These are phyloP conservation scores for Linnemannia schmuckeri DNA, from an alignment of 192 early-diverging fungal genomes.

Conservation along the genomic window DNA sequence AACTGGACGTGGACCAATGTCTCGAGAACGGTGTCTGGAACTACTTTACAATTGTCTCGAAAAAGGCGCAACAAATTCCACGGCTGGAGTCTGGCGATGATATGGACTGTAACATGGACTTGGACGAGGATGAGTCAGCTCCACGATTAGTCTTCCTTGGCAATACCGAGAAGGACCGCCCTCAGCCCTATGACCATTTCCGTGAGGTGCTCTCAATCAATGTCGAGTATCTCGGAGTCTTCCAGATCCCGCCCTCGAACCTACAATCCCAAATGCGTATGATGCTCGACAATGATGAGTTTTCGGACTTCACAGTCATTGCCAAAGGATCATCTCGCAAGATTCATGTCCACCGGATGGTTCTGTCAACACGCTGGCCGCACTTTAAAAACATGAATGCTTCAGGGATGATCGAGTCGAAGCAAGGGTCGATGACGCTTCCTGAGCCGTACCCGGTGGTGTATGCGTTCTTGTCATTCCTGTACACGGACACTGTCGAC, in stretches of 20 bases:
- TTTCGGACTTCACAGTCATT: conserved; percentile 69
- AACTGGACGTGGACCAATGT: conserved; percentile 60
- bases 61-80: conserved; percentile 15
- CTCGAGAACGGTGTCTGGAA: conserved; percentile 70
- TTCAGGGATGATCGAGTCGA: conserved; percentile 66
- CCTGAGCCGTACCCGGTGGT: conserved; percentile 66
- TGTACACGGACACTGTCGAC: conserved; percentile 71
- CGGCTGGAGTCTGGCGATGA: background rate
- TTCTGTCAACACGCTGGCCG: conserved; percentile 71
- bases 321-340: conserved; percentile 48
- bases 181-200: conserved; percentile 69
- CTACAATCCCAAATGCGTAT: conserved; percentile 58
- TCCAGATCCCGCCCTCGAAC: conserved; percentile 61
- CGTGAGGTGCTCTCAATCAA: conserved; percentile 67
- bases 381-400: conserved; percentile 67
- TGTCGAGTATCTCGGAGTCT: conserved; percentile 66
- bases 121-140: conserved; percentile 41
- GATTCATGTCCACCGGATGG: conserved; percentile 69
- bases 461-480: conserved; percentile 64
- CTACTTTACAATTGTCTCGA: conserved; percentile 66
- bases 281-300: conserved; percentile 65
- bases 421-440: conserved; percentile 60
- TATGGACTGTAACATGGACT: conserved; percentile 10
- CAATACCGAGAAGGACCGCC: conserved; percentile 66
- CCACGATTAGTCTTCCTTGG: conserved; percentile 64